A percentile compares a stretch with the other conserved stretches of the same genome.
Conservation (phyloP, 2,329 filamentous ascomycete genomes). For the Aaosphaeria arxii region DNA sequence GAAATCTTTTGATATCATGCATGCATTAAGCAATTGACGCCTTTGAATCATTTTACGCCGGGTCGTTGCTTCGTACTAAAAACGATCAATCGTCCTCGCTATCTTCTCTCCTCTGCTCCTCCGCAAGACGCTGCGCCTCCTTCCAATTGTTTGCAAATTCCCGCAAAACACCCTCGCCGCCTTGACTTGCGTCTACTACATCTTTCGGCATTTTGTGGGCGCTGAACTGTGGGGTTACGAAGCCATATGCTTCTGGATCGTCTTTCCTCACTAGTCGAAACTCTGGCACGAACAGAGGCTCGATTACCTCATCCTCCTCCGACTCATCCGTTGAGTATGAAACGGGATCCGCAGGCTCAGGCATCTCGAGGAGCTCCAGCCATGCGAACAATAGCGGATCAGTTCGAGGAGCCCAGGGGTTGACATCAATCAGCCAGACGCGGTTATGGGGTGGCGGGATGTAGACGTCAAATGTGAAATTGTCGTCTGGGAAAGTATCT, state of each 20-base stretch:
- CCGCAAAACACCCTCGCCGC: conserved; percentile 67
- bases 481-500: conserved; percentile 76
- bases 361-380: conserved; percentile 76
- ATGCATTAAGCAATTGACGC: too few relatives aligned
- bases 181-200: conserved; percentile 68
- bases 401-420: conserved; percentile 87
- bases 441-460: conserved; percentile 71
- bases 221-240: conserved; percentile 82
- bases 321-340: background rate
- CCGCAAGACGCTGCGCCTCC: conserved; percentile 42
- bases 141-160: conserved; percentile 58
- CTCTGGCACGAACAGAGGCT: conserved; percentile 54
- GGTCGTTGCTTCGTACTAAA: too few relatives aligned
- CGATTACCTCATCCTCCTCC: conserved; percentile 4
- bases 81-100: conserved; percentile 13
- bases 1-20: too few relatives aligned
- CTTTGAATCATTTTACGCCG: too few relatives aligned
- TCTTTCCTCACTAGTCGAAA: conserved; percentile 78
- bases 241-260: conserved; percentile 85
- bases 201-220: conserved; percentile 95
- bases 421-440: conserved; percentile 88
- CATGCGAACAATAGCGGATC: conserved; percentile 88
- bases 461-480: conserved; percentile 91
- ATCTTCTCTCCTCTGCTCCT: conserved; percentile 39
- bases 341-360: conserved; percentile 48